Evolutionary conservation across 768 basidiomycete genomes (phyloP), one percentile per base, ranked within the genome.

Genomic region (Termitomyces sp.): DNA sequence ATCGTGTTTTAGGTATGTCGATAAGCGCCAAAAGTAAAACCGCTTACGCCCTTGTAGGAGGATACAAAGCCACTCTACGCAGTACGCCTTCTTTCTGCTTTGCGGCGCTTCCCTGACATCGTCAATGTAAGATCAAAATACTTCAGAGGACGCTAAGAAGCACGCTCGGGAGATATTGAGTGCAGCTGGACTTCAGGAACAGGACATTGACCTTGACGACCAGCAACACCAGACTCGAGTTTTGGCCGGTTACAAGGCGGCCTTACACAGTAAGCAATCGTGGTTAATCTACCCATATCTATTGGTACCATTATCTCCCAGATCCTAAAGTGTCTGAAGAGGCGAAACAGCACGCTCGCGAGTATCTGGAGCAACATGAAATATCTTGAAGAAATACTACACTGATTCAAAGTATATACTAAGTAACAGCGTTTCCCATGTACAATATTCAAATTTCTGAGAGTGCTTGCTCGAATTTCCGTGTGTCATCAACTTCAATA

Each of bases 171-270:
- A 83, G 59, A 75, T 84, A 32, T 72, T 85, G 50, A 68, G 72
- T 44, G 79, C 76, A 4, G 73, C 75, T 3, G 81, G 76, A 0
- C 72, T 77, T 46, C 57, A 62, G 1, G 51, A 65, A 43, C 72
- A 39, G 6, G 51, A 52, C 9, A 39, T 72, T 36, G 66, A 66
- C 39, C 58, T 66, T 0, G 57, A 57, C 24, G 70, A 64, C 0
- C 72, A 77, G 60, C 73, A 78, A 60, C 80, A 83, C 53, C 59
- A 70, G 49, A 74, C 64, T 2, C 80, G 76, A 36, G 80, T 84
- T 42, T 64, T 80, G 5, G 83, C 74, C 0, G 83, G 83, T 10
- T 83, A 83, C 66, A 84, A 85, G 59, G 81, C 83, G 29, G 76
- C 83, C 1, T 63, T 84, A 2, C 61, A 68, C 50, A 84, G 82